Evolutionary conservation across 192 early-diverging fungal genomes (phyloP), one percentile per base, ranked within the genome.

Genomic region (Podila clonocystis): DNA sequence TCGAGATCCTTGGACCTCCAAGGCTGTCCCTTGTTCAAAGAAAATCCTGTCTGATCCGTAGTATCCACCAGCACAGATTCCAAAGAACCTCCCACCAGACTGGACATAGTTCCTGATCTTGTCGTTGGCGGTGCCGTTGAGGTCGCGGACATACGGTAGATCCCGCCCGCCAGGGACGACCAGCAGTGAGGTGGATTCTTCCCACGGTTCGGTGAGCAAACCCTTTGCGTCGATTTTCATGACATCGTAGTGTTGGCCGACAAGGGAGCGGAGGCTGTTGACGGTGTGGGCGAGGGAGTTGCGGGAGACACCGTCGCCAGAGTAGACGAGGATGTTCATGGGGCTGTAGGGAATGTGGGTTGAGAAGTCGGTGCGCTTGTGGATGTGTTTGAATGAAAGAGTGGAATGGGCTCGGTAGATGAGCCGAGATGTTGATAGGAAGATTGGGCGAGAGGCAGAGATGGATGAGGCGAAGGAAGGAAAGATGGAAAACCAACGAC

Each of bases 151-250:
- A 72, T 95, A 97, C 0, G 95, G 95, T 65, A 93, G 48, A 82
- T 97, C 96, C 36, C 95, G 87, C 1, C 96, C 97, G 50, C 97
- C 97, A 0, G 96, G 96, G 33, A 99, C 85, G n/a, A 98, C 96
- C 2, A 98, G 73, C 65, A 97, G 73, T 0, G 92, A 91, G 3
- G 96, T 93, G 15, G 93, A 92, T 24, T 88, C 89, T 84, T 95
- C 91, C 96, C 97, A 99, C 9, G 98, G 94, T 73, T 95, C 93
- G 8, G 79, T 87, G 8, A 80, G 65, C n/a, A 99, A 82, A 24
- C 90, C 90, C 38, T 87, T 70, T 13, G 93, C 88, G 62, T 94
- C 93, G 58, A 98, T 94, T 50, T 90, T 84, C 60, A 97, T 94
- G 15, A 99, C 88, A 82, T 98, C 98, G 84, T 96, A 98, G 20